Evolutionary conservation across 371 early-diverging fungal genomes (phyloP).

Genomic region (Synchytrium microbalum): DNA sequence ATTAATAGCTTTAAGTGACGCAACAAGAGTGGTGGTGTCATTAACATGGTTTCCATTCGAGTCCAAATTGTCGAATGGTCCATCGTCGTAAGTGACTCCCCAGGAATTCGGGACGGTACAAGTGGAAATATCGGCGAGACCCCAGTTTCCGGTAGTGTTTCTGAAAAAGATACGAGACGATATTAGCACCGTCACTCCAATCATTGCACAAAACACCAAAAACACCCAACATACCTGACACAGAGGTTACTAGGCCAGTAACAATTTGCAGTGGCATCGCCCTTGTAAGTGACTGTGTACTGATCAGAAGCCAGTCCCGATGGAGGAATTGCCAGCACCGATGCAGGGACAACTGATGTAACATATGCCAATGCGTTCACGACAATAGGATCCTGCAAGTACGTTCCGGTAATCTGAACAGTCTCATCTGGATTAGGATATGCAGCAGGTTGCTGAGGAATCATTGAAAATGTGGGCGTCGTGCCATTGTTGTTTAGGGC

Average conservation of each 20-base stretch:
- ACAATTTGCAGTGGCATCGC: background rate
- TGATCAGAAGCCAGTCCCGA: constrained; percentile 7
- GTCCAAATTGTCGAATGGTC: background rate
- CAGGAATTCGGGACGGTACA: constrained; percentile 12
- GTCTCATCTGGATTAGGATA: background rate
- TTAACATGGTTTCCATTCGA: background rate
- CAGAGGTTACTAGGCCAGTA: constrained; percentile 4
- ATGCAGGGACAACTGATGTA: constrained; percentile 11
- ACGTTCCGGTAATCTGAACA: background rate
- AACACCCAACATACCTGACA: background rate
- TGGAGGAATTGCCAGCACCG: constrained; percentile 11
- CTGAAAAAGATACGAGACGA: too few relatives aligned
- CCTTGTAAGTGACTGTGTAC: constrained; percentile 11
- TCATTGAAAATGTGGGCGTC: too few relatives aligned
- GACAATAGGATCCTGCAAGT: background rate
- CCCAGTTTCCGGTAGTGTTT: too few relatives aligned
- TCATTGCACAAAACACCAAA: background rate
- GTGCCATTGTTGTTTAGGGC: too few relatives aligned
- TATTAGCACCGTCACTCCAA: too few relatives aligned
- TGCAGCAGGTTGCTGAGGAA: background rate
- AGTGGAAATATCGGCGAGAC: constrained; percentile 15
- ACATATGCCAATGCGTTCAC: constrained; percentile 9
- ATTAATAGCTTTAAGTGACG: background rate
- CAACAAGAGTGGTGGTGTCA: background rate
- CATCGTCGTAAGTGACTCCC: constrained; percentile 13